Conservation (phyloP, 768 basidiomycete genomes). For the Boletus subcaerulescens region DNA sequence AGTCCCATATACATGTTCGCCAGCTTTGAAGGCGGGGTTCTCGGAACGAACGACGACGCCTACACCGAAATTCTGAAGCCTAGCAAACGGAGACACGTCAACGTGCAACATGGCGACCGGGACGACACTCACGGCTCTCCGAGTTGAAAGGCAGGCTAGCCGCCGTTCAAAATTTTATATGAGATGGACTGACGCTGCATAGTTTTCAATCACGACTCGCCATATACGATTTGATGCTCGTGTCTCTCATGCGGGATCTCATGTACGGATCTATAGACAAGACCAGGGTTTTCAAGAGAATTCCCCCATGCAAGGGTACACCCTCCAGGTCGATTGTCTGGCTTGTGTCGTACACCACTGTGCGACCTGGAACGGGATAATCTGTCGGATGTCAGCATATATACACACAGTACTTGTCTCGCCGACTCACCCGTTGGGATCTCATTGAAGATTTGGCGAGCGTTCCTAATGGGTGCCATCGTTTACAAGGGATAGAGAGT, state of each 20-base stretch:
- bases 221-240: slow-evolving; percentile 4
- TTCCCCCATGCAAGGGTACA: no score
- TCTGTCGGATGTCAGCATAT: background rate
- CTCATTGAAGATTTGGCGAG: slow-evolving; percentile 37
- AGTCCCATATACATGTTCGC: slow-evolving; percentile 21
- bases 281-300: slow-evolving; percentile 27
- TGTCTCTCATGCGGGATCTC: slow-evolving; percentile 39
- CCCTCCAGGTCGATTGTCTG: slow-evolving; percentile 49
- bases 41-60: slow-evolving; percentile 26
- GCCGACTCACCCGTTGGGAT: slow-evolving; percentile 24
- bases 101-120: background rate
- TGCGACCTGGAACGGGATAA: slow-evolving; percentile 40
- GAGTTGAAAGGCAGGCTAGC: slow-evolving; percentile 9
- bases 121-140: slow-evolving; percentile 14
- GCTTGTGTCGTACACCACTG: slow-evolving; percentile 44
- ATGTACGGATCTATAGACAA: slow-evolving; percentile 49
- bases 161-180: background rate
- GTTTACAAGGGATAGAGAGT: background rate
- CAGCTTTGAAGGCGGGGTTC: background rate
- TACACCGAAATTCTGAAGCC: slow-evolving; percentile 38
- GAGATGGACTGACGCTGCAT: background rate
- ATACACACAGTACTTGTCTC: background rate
- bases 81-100: background rate
- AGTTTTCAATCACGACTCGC: slow-evolving; percentile 1
- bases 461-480: slow-evolving; percentile 28